Evolutionary conservation across 2,329 filamentous ascomycete species (phyloP), one percentile per base, ranked within the genome.

Genomic region (Pyrenophora graminea): DNA sequence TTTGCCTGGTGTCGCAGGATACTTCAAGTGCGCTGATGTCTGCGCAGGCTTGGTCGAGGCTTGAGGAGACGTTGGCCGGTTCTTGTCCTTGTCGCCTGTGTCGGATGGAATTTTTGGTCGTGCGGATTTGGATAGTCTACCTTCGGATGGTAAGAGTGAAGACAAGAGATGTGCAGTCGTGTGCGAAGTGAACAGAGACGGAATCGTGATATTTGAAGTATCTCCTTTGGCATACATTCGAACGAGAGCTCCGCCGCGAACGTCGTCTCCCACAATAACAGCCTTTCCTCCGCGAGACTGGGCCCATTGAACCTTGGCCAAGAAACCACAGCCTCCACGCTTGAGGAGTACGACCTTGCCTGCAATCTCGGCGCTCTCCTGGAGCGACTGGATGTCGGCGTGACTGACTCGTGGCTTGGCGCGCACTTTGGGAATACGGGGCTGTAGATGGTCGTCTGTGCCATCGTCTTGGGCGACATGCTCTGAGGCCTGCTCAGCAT

Each of bases 221-320:
- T 97, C 92, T 32, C 93, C 94, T 66, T 90, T 86, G n/a, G 94
- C 94, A 72, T 96, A 97, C 94, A 99, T 99, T 63, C 95, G 94
- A 43, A 97, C 90, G 55, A 99, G 77, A 31, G 89, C 89, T 3
- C 91, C 92, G 38, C 93, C 93, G 55, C 90, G 89, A 51, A 90
- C 88, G 71, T 97, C 89, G 72, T 99, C 94, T 21, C 94, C 94
- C 3, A 99, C 92, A 59, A 99, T 95, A 53, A 99, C 79, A 31
- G 90, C 94, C 53, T 91, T 82, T 17, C 89, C 94, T 19, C 94
- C 94, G 67, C 94, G 85, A 55, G 91, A 84, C 72, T 99, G 94
- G 10, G 89, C 91, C 94, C 94, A 99, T 77, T 95, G 93, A 58
- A 94, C 91, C 75, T 99, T 99, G 70, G 97, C 93, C 53, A 97